Base-by-base conservation (phyloP, 1,139 yeast genomes). In the Geotrichum citri-aurantii region DNA sequence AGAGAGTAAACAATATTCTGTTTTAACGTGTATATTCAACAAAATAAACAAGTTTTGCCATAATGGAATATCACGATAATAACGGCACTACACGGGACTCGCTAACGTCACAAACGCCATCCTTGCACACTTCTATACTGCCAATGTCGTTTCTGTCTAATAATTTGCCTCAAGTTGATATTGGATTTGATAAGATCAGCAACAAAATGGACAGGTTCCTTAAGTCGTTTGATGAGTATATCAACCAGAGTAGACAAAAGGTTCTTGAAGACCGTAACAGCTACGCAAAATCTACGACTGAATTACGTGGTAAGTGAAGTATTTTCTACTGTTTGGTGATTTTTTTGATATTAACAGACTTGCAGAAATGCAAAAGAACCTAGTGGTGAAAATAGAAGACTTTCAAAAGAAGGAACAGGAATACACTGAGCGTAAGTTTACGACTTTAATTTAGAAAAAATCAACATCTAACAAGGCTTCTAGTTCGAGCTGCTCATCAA, bases 131-230 rank as follows among this genome's bases (percentile, higher is more conserved):
- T 26, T 4, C 7, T 26, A 5, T 24, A 23, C 33, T 14, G 21
- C 40, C 8, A 44, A 6, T 17, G 23, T 42, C 54, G 1, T 3
- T 42, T 3, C 19, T 23, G 6, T 17, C 52, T 26, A 42, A 50
- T 52, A 17, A 54, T 5, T 63, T 66, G 1, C 69, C 71, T 11
- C 60, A 61, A 48, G 60, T 69, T 44, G 59, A 62, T 33, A 61
- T 68, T 21, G 65, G 67, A 17, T 68, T 67, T 54, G 69, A 65
- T 37, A 59, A 54, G 27, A 59, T 68, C 23, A 60, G 61, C 31
- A 48, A 40, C 27, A 66, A 68, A 6, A 66, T 70, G 68, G 71
- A 68, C 54, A 48, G 37, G 27, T 69, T 70, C 59, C 65, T 66
- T 53, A 27, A 56, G 6, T 60, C 59, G 24, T 68, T 71, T 59